These are phyloP conservation scores for Dendrocalamus sinicus DNA, from an alignment of 176 grass and related monocot genomes.

Conservation along the genomic window DNA sequence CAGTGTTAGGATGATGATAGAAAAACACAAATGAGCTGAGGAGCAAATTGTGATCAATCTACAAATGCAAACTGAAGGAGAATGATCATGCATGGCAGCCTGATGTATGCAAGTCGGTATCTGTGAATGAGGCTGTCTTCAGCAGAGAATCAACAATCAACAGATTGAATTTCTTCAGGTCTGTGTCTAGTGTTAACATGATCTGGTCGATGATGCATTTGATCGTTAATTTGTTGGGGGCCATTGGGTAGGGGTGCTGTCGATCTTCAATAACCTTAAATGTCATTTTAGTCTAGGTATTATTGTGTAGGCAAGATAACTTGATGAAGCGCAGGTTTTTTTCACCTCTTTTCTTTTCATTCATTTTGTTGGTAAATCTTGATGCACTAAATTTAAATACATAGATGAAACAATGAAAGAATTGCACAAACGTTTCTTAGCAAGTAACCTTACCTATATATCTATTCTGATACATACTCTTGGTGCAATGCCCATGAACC, in stretches of 20 bases:
- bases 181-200: not conserved
- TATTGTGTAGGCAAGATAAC: not conserved
- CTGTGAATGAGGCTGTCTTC: not conserved
- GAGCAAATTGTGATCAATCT: not conserved
- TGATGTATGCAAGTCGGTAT: not conserved
- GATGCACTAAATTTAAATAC: not conserved
- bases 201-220: not conserved
- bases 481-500: not conserved
- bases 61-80: not conserved
- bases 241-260: not conserved
- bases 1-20: constrained; percentile 17
- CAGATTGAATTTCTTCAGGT: not conserved
- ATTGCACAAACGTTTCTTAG: not conserved
- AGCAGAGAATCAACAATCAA: not conserved
- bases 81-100: not conserved
- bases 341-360: not conserved
- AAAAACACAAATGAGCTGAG: not conserved
- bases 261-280: not conserved
- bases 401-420: not conserved
- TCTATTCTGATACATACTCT: not conserved
- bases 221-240: not conserved
- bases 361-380: not conserved
- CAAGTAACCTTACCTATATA: not conserved
- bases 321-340: not conserved
- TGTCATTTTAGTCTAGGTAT: not conserved